Percentiles rank a stretch among this genome's conserved stretches.
Conservation (phyloP, 441 rosid species). For the Erodium trifolium region DNA sequence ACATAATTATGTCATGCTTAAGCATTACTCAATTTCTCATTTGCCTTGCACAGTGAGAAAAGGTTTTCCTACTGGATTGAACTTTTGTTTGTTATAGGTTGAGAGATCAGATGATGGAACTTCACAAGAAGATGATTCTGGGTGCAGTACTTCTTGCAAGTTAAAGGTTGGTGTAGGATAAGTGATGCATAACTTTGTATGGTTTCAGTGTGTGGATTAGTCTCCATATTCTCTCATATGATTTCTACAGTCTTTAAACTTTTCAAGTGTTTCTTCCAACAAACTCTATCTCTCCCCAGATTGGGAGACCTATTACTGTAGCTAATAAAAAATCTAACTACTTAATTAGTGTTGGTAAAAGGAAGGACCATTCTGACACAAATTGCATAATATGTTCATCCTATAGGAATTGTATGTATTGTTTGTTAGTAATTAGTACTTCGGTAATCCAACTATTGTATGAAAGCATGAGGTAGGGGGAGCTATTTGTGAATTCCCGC, state of each 20-base stretch:
- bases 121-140: slow-evolving; percentile 36
- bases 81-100: slow-evolving; percentile 34
- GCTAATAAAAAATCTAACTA: neutral
- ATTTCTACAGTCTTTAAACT: neutral
- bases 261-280: slow-evolving; percentile 6
- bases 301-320: neutral
- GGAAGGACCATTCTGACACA: no score
- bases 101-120: slow-evolving; percentile 31
- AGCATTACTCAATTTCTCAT: slow-evolving; percentile 17
- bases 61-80: slow-evolving; percentile 21
- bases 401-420: neutral
- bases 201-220: neutral
- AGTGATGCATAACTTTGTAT: neutral
- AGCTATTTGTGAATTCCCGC: neutral
- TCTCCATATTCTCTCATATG: slow-evolving; percentile 1
- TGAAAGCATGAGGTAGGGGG: neutral
- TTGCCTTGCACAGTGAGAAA: neutral
- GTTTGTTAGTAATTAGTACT: neutral
- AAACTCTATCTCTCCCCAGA: neutral
- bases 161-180: slow-evolving; percentile 49
- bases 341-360: neutral
- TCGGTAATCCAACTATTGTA: neutral
- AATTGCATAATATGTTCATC: neutral
- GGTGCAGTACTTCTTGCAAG: slow-evolving; percentile 47
- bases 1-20: slow-evolving; percentile 14